phyloP scores from a whole-genome alignment of 352 stramenopile species.

The Globisporangium radiosum region DNA sequence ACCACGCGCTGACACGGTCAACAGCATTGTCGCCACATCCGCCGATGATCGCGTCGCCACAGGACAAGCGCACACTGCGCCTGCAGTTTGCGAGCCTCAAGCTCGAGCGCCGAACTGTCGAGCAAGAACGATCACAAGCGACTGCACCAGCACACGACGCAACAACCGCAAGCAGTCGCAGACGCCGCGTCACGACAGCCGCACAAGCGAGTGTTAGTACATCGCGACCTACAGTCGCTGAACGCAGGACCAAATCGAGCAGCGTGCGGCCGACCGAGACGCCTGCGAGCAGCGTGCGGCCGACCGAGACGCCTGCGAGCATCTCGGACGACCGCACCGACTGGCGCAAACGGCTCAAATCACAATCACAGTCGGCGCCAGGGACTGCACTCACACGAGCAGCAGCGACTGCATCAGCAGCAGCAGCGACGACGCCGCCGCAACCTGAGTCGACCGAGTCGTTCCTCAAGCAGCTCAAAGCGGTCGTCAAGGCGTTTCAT shows the following conservation, averaged over 20 bases:
- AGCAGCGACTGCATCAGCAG: conserved; percentile 2
- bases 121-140: conserved; percentile 2
- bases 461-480: conserved; percentile 47
- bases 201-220: too few species aligned
- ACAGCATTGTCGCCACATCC: neutral
- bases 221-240: too few species aligned
- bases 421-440: neutral
- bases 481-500: conserved; percentile 45
- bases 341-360: conserved; percentile 60
- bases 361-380: conserved; percentile 4
- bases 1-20: neutral
- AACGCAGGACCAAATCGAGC: conserved; percentile 13
- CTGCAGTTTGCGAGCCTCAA: conserved; percentile 24
- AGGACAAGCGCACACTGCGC: conserved; percentile 28
- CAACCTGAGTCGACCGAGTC: conserved; percentile 20
- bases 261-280: conserved; percentile 41
- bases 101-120: conserved; percentile 1
- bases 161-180: neutral
- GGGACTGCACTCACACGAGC: neutral
- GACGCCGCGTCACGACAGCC: neutral
- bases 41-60: conserved; percentile 15
- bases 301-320: conserved; percentile 34
- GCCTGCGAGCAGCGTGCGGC: conserved; percentile 35
- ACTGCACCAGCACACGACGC: neutral
- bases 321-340: conserved; percentile 62